Percentiles rank a stretch among this genome's conserved stretches.
These are phyloP conservation scores for Tuber umbilicatum DNA, from an alignment of 495 filamentous ascomycete genomes.

Conservation along the genomic window DNA sequence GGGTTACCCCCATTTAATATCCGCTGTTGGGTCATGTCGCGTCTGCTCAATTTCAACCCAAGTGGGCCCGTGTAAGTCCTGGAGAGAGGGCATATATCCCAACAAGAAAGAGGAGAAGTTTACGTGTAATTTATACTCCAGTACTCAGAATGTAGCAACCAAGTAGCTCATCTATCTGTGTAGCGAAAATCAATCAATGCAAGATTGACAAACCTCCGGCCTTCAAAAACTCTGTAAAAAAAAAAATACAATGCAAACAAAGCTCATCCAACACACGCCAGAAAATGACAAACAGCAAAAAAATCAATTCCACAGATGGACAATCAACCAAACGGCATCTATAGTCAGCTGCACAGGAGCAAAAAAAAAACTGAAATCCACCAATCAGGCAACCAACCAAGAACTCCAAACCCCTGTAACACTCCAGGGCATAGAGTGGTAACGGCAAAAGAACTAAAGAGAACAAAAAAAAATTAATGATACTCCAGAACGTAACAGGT, in stretches of 20 bases:
- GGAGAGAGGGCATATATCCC: no score
- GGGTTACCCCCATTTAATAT: no score
- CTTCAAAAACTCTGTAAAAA: neutral
- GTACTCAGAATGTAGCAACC: no score
- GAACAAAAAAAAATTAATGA: no score
- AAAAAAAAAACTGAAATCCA: neutral
- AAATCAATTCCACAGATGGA: neutral
- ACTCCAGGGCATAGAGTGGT: no score
- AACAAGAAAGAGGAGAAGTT: no score
- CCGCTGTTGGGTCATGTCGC: no score
- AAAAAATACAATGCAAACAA: neutral
- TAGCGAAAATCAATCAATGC: neutral
- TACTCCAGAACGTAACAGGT: neutral
- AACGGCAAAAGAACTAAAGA: neutral
- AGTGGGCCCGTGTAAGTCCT: no score
- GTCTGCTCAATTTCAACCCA: no score
- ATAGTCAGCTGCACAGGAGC: no score
- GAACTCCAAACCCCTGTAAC: neutral
- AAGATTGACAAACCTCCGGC: neutral
- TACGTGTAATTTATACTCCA: no score
- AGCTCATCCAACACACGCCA: neutral
- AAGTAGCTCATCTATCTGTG: no score
- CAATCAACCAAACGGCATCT: neutral
- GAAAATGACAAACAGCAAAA: neutral
- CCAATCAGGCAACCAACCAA: neutral